These are phyloP conservation scores for Epichloe glyceriae DNA, from an alignment of 2,329 filamentous ascomycete species.

Conservation along the genomic window DNA sequence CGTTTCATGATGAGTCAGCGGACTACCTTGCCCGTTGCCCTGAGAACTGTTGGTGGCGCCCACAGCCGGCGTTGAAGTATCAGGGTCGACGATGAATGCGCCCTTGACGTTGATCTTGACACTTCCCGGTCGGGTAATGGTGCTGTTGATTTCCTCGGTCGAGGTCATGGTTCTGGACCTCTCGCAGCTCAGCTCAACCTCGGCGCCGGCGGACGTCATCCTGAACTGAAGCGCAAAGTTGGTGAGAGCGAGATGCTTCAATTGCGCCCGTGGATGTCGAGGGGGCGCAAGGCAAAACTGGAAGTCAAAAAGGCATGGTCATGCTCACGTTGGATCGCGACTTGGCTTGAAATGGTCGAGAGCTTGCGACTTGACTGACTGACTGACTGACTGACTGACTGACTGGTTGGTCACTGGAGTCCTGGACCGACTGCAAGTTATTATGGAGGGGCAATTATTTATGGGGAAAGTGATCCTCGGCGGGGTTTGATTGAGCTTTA, in stretches of 20 bases:
- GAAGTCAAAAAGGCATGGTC: background rate
- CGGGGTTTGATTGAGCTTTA: background rate
- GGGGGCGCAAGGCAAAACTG: background rate
- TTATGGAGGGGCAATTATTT: no score
- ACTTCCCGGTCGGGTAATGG: slow-evolving; percentile 49
- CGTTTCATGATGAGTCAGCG: slow-evolving; percentile 53
- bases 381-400: no score
- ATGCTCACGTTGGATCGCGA: slow-evolving; percentile 1
- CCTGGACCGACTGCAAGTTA: no score
- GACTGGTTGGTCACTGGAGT: no score
- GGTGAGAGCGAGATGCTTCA: background rate
- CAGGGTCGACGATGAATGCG: slow-evolving; percentile 89
- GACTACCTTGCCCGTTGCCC: slow-evolving; percentile 31
- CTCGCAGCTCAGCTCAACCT: background rate
- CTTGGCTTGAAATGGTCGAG: background rate
- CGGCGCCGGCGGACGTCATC: slow-evolving; percentile 7
- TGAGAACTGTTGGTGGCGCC: slow-evolving; percentile 13
- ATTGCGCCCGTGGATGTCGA: background rate
- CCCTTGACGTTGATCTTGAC: slow-evolving; percentile 95
- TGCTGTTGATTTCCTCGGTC: slow-evolving; percentile 43
- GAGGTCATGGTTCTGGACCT: slow-evolving; percentile 26
- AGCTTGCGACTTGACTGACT: background rate
- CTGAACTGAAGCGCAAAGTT: slow-evolving; percentile 1
- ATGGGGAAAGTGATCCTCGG: background rate
- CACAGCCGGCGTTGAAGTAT: slow-evolving; percentile 40